phyloP scores from a whole-genome alignment of 2,329 filamentous ascomycete species.

The Geosmithia putterillii region DNA sequence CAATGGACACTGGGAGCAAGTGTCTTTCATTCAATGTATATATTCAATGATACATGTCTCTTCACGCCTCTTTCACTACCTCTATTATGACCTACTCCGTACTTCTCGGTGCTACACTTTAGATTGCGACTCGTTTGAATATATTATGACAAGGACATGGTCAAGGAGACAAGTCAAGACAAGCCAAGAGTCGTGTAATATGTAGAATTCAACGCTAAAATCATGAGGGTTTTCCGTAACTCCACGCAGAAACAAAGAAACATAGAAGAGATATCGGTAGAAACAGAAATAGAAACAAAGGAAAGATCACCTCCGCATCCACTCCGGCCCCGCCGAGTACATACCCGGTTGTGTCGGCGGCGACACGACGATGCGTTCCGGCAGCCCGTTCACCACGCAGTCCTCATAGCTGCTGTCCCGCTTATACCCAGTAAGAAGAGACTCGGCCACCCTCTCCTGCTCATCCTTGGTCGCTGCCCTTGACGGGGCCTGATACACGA shows the following conservation, averaged over 20 bases:
- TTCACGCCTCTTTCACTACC: no score
- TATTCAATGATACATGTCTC: no score
- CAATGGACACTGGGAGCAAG: no score
- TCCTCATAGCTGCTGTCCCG: not conserved
- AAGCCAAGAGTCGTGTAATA: no score
- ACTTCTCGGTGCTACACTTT: no score
- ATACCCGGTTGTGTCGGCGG: not conserved
- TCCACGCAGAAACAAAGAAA: not conserved
- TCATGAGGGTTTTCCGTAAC: no score
- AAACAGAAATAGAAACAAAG: not conserved
- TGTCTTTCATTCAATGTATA: no score
- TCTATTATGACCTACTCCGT: no score
- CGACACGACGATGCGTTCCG: not conserved
- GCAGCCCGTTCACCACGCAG: not conserved
- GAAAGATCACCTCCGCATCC: not conserved
- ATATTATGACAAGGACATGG: no score
- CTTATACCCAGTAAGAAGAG: not conserved
- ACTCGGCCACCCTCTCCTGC: not conserved
- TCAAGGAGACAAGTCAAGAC: no score
- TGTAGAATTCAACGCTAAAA: no score
- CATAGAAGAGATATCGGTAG: not conserved
- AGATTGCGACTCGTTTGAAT: no score
- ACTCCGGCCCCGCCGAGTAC: not conserved
- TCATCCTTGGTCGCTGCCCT: not conserved
- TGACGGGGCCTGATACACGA: slow-evolving; percentile 4